Evolutionary conservation across 2,329 filamentous ascomycete species (phyloP).

Genomic region (Phaeoacremonium minimum): DNA sequence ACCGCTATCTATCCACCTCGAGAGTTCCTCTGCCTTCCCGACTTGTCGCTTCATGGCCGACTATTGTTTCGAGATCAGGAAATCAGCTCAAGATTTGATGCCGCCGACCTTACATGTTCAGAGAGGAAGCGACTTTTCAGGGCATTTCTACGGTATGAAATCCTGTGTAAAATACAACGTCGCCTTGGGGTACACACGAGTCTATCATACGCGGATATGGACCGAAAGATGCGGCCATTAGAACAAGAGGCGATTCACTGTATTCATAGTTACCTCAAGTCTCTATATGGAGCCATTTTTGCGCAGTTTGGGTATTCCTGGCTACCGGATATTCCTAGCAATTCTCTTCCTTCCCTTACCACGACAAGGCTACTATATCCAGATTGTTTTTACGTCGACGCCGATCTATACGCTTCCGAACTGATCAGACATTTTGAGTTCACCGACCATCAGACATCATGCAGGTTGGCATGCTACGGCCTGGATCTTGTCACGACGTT

Average conservation of each 20-base stretch:
- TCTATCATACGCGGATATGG: not conserved
- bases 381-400: not conserved
- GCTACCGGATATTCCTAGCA: not conserved
- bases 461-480: not conserved
- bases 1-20: constrained; percentile 5
- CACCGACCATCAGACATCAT: not conserved
- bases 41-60: not conserved
- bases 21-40: constrained; percentile 4
- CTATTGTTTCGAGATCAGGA: not conserved
- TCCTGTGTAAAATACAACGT: not conserved
- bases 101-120: not conserved
- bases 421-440: not conserved
- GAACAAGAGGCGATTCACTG: not conserved
- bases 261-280: not conserved
- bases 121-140: not conserved
- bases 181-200: no score
- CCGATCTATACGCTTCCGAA: not conserved
- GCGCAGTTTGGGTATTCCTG: not conserved
- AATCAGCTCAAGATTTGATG: not conserved
- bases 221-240: not conserved
- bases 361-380: not conserved
- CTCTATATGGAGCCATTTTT: not conserved
- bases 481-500: not conserved
- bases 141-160: not conserved
- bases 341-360: not conserved